Conservation (phyloP, 352 stramenopile genomes). For the Phytophthora europaea region DNA sequence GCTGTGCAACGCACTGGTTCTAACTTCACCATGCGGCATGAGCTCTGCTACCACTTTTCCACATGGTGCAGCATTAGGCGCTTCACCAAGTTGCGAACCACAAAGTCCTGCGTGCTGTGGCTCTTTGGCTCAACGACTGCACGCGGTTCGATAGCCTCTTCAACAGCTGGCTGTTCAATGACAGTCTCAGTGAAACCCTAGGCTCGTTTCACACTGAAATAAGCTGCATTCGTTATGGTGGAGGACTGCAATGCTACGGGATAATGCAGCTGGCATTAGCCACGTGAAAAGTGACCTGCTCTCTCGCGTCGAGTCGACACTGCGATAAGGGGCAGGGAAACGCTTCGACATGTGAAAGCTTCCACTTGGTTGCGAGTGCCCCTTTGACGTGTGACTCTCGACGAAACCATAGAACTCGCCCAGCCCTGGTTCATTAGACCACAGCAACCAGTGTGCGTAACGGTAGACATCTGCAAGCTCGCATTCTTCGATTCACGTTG, state of each 20-base stretch:
- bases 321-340: constrained; percentile 22
- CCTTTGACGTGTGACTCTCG: background rate
- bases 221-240: background rate
- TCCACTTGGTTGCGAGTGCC: constrained; percentile 8
- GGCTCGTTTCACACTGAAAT: background rate
- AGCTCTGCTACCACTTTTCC: constrained; percentile 31
- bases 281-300: constrained; percentile 11
- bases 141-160: constrained; percentile 13
- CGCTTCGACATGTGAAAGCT: background rate
- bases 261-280: constrained; percentile 29
- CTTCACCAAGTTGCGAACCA: constrained; percentile 12
- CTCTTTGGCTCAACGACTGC: constrained; percentile 19
- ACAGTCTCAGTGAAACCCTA: constrained; percentile 4
- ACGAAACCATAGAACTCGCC: background rate
- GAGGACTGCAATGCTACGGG: constrained; percentile 20
- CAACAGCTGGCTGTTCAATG: constrained; percentile 23
- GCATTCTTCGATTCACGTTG: background rate
- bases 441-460: constrained; percentile 1
- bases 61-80: constrained; percentile 26
- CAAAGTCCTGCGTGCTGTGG: constrained; percentile 17
- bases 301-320: constrained; percentile 16
- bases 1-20: constrained; percentile 18
- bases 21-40: constrained; percentile 28
- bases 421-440: background rate
- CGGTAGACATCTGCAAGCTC: constrained; percentile 17